Percentiles rank a stretch among this genome's conserved stretches.
phyloP scores from a whole-genome alignment of 2,329 filamentous ascomycete species.

The Tetracladium maxilliforme region DNA sequence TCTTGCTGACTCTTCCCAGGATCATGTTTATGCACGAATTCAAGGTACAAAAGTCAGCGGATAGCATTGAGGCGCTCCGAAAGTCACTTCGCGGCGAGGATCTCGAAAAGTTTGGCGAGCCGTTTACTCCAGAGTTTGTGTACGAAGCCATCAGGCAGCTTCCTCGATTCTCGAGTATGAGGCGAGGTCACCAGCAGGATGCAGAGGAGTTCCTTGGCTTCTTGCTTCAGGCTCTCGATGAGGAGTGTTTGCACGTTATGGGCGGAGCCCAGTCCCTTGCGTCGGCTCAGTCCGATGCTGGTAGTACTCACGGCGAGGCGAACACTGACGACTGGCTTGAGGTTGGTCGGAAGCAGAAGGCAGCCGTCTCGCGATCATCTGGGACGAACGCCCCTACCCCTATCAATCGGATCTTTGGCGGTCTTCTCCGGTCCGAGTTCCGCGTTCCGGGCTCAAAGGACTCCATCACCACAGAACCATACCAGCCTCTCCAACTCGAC shows the following conservation, averaged over 20 bases:
- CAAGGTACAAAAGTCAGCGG: constrained; percentile 67
- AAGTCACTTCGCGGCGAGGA: constrained; percentile 66
- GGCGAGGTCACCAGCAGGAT: constrained; percentile 93
- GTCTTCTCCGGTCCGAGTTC: constrained; percentile 78
- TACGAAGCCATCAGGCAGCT: constrained; percentile 84
- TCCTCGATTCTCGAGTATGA: constrained; percentile 83
- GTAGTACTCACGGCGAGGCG: constrained; percentile 19
- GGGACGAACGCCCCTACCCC: constrained; percentile 66
- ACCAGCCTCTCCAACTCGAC: constrained; percentile 86
- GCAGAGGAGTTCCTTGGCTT: constrained; percentile 95
- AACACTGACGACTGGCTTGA: constrained; percentile 73
- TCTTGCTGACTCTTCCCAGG: constrained; percentile 27
- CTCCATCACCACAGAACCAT: constrained; percentile 85
- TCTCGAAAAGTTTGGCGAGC: constrained; percentile 77
- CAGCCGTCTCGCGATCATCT: constrained; percentile 74
- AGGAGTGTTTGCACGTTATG: constrained; percentile 76
- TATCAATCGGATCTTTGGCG: constrained; percentile 88
- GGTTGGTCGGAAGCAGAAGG: constrained; percentile 81
- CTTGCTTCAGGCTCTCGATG: constrained; percentile 79
- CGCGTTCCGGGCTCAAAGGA: constrained; percentile 75
- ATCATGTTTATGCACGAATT: constrained; percentile 96
- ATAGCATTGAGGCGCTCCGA: constrained; percentile 58
- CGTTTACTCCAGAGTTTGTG: constrained; percentile 87
- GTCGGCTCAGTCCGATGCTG: constrained; percentile 15
- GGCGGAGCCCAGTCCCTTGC: constrained; percentile 17